Base-by-base conservation (phyloP, 106 monocot genomes). In the Dioscorea dumetorum region DNA sequence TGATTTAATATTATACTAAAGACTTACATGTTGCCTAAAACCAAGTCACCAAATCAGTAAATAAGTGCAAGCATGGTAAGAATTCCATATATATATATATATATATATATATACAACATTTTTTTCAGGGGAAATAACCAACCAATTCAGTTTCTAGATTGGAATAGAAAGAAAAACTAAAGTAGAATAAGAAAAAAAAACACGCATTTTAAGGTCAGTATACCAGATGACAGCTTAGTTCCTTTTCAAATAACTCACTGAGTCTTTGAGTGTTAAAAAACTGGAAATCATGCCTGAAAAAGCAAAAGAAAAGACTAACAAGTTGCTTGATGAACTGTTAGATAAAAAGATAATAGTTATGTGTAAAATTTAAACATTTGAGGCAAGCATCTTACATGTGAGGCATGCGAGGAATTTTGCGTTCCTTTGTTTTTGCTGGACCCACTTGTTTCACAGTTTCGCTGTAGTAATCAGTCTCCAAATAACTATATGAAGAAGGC, bases 211-310 rank as follows among this genome's bases (percentile, higher is more conserved):
- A 21, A 34, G 21, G 57, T 48, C 49, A 0, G 72, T 79, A 21
- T 53, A 99, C 99, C 99, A 93, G 81, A 24, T 93, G 90, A 80
- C 87, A 93, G 16, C 87, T 79, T n/a, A 93, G 93, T 85, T 99
- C 99, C 67, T 99, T 99, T 69, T 99, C 99, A 80, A 93, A 99
- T 32, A 99, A 62, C 70, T 99, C 93, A 73, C 70, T 99, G 24
- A 99, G 68, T 34, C 99, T 90, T 65, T 90, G 87, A 15, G 80
- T 93, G 56, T 99, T 93, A 52, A 93, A 99, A 79, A 99, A 99
- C 85, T 99, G 99, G 73, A 99, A 99, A 78, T 99, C 99, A 76
- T 99, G 87, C 74, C 99, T 99, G 79, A 68, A 81, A 84, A 61
- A 54, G 10, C 15, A 12, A 65, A 48, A 21, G 41, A 48, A 54